phyloP scores from a whole-genome alignment of 345 rosid species.

The Murraya koenigii region DNA sequence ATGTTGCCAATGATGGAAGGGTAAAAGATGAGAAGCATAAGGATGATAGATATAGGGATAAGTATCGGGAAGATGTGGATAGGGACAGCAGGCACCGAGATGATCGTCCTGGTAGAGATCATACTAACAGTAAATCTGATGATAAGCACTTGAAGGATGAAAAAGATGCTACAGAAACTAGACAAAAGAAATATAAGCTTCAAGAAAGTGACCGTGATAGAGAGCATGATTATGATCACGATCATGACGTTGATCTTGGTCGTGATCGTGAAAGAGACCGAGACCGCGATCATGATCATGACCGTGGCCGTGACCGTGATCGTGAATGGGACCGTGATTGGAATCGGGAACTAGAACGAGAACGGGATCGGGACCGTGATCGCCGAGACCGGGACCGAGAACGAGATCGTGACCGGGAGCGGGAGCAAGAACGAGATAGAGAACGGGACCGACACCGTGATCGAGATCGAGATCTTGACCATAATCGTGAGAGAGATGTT shows the following conservation, averaged over 20 bases:
- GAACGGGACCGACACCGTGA: conserved; percentile 14
- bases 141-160: conserved; percentile 56
- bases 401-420: conserved; percentile 18
- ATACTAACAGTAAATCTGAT: conserved; percentile 43
- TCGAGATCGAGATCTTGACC: conserved; percentile 22
- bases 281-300: conserved; percentile 36
- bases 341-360: conserved; percentile 30
- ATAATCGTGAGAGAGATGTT: conserved; percentile 41
- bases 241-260: conserved; percentile 26
- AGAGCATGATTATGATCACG: conserved; percentile 40
- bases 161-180: conserved; percentile 43
- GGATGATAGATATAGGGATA: conserved; percentile 56
- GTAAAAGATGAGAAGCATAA: conserved; percentile 62
- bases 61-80: conserved; percentile 48
- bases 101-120: conserved; percentile 60
- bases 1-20: conserved; percentile 52
- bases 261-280: conserved; percentile 27
- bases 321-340: conserved; percentile 41
- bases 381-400: conserved; percentile 27
- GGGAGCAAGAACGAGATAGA: conserved; percentile 27
- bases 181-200: conserved; percentile 51
- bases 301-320: conserved; percentile 40
- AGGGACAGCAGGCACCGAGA: conserved; percentile 55
- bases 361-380: conserved; percentile 30
- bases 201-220: conserved; percentile 51